Conservation (phyloP, 164 flowering plant species). For the Kingdonia uniflora region DNA sequence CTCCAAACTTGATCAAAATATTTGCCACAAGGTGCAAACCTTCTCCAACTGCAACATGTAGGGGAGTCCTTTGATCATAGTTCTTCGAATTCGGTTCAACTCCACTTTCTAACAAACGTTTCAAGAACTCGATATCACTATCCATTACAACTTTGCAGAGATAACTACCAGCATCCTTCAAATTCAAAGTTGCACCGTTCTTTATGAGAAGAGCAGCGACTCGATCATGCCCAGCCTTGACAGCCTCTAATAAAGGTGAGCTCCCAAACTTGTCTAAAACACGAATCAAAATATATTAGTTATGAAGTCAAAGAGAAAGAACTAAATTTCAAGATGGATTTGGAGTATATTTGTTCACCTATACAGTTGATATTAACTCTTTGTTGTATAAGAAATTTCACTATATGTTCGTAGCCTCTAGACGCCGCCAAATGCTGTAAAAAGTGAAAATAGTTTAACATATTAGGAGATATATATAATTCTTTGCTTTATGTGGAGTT, state of each 20-base stretch:
- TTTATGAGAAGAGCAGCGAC: too few relatives aligned
- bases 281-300: neutral
- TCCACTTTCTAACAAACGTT: constrained; percentile 39
- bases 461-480: too few relatives aligned
- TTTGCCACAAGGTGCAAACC: constrained; percentile 30
- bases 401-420: constrained; percentile 59
- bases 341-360: constrained; percentile 43
- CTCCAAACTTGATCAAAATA: constrained; percentile 40
- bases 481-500: too few relatives aligned
- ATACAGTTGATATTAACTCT: constrained; percentile 34
- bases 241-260: constrained; percentile 55
- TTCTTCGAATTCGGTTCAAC: constrained; percentile 45
- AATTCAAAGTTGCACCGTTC: too few relatives aligned
- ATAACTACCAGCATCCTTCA: constrained; percentile 42
- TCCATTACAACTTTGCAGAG: constrained; percentile 44
- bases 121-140: too few relatives aligned
- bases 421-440: constrained; percentile 75
- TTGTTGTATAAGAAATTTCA: constrained; percentile 43
- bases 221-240: constrained; percentile 52
- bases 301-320: too few relatives aligned
- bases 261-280: constrained; percentile 37
- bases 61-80: constrained; percentile 50
- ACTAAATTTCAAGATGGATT: too few relatives aligned
- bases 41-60: constrained; percentile 47
- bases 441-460: neutral